Percentiles rank a stretch among this genome's conserved stretches.
Evolutionary conservation across 768 basidiomycete species (phyloP).

Genomic region (Macrocybe gigantea): DNA sequence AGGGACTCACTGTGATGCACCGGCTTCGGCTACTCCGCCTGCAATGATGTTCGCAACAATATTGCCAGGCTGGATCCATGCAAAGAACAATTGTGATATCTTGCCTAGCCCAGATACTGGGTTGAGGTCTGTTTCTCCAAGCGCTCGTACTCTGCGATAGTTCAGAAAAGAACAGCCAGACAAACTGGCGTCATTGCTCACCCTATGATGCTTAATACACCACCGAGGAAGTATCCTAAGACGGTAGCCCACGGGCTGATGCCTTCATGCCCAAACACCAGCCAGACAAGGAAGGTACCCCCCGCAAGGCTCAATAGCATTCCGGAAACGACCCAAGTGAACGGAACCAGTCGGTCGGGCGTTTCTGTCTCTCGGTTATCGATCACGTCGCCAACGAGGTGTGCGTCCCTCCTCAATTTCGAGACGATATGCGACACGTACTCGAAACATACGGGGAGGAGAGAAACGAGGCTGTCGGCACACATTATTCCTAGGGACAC

Average conservation of each 20-base stretch:
- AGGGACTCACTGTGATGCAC: constrained; percentile 70
- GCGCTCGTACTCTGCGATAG: constrained; percentile 68
- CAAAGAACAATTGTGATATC: constrained; percentile 90
- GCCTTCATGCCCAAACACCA: constrained; percentile 85
- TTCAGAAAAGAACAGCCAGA: neutral
- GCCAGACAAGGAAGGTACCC: constrained; percentile 80
- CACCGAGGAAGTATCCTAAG: constrained; percentile 77
- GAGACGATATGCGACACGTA: constrained; percentile 32
- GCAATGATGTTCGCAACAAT: constrained; percentile 98
- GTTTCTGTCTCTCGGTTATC: constrained; percentile 69
- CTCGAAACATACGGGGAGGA: constrained; percentile 67
- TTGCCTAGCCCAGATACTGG: constrained; percentile 93
- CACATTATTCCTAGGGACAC: constrained; percentile 93
- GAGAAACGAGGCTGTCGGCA: constrained; percentile 82
- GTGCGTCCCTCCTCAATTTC: constrained; percentile 16
- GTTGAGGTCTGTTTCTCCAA: constrained; percentile 94
- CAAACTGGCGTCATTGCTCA: constrained; percentile 23
- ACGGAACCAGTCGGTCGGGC: constrained; percentile 75
- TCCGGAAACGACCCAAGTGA: constrained; percentile 70
- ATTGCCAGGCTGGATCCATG: constrained; percentile 90
- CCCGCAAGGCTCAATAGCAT: constrained; percentile 50
- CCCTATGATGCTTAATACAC: constrained; percentile 85
- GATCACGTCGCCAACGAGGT: constrained; percentile 15
- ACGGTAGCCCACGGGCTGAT: constrained; percentile 95
- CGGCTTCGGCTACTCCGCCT: constrained; percentile 93